These are phyloP conservation scores for Alnus glutinosa DNA, from an alignment of 306 rosid species.

Conservation along the genomic window DNA sequence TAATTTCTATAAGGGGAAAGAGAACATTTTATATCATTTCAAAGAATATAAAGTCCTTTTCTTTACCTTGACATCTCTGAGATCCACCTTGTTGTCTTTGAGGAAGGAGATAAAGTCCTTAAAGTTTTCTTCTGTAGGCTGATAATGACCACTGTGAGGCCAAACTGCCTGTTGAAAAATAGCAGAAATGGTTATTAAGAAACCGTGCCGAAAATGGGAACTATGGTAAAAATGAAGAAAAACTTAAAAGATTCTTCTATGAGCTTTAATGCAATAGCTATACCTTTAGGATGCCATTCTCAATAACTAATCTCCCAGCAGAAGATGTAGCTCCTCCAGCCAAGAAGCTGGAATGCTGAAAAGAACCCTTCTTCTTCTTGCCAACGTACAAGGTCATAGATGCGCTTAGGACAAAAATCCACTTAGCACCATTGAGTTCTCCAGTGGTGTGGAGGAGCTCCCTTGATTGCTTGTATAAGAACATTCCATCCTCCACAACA, in stretches of 20 bases:
- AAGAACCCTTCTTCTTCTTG: conserved; percentile 87
- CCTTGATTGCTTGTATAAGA: conserved; percentile 73
- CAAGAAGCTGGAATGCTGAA: conserved; percentile 98
- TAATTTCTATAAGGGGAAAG: conserved; percentile 2
- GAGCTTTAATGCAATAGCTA: neutral
- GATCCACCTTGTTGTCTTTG: conserved; percentile 74
- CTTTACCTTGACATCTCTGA: conserved; percentile 80
- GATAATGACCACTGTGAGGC: conserved; percentile 99
- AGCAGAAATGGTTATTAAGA: conserved; percentile 27
- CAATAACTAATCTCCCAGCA: conserved; percentile 90
- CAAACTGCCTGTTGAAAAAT: conserved; percentile 78
- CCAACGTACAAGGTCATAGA: conserved; percentile 81
- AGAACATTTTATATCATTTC: conserved; percentile 6
- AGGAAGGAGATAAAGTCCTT: conserved; percentile 84
- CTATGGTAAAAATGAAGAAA: neutral
- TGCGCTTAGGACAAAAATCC: conserved; percentile 97
- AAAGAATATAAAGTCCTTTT: conserved; percentile 14
- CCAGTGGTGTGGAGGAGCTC: conserved; percentile 61
- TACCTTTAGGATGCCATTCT: conserved; percentile 86
- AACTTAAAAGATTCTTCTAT: neutral
- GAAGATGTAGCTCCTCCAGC: conserved; percentile 99
- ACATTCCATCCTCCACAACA: conserved; percentile 69
- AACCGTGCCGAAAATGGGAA: neutral
- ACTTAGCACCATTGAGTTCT: conserved; percentile 58
- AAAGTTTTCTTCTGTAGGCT: conserved; percentile 84